Evolutionary conservation across 768 basidiomycete species (phyloP), one percentile per base, ranked within the genome.

Genomic region (Leucosporidium scottii): DNA sequence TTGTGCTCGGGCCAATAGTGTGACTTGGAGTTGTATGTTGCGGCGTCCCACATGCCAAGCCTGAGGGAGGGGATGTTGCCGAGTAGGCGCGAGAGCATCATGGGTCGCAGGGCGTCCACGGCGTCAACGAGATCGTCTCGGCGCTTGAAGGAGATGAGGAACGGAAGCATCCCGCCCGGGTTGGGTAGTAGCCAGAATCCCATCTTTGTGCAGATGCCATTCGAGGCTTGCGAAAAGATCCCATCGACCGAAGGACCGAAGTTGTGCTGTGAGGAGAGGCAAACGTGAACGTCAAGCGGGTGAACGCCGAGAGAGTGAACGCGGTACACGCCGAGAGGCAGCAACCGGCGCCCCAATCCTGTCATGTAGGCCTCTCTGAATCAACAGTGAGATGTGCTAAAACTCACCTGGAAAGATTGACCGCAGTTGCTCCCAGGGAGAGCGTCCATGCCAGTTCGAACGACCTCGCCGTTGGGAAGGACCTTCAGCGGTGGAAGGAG

Each of bases 131-230:
- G 57, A 54, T 72, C 67, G 5, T 65, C 64, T n/a, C 61, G 54
- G 56, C 59, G 53, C 34, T 13, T 34, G 59, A 65, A 65, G 10
- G 64, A 54, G 51, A 68, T 66, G 34, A 66, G 47, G 66, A 68
- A 73, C 39, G 70, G 70, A n/a, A 66, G 57, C 31, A 62, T 30
- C 5, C 69, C 64, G 8, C 72, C 72, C 0, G 70, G 66, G 47
- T 62, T 61, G 1, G 67, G 69, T 70, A 73, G 71, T 0, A 73
- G 57, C 60, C 66, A 73, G 53, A 73, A 61, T 28, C 72, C 72
- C 57, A 65, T 63, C 34, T 61, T 66, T 4, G 69, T 73, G 12
- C 65, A 62, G 64, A 66, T 61, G 7, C 53, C 65, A 15, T 39
- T 61, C 58, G 66, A 71, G 53, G 59, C 47, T 48, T 73, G 72